Evolutionary conservation across 2,329 filamentous ascomycete species (phyloP).

Genomic region (Fusarium sacchari): DNA sequence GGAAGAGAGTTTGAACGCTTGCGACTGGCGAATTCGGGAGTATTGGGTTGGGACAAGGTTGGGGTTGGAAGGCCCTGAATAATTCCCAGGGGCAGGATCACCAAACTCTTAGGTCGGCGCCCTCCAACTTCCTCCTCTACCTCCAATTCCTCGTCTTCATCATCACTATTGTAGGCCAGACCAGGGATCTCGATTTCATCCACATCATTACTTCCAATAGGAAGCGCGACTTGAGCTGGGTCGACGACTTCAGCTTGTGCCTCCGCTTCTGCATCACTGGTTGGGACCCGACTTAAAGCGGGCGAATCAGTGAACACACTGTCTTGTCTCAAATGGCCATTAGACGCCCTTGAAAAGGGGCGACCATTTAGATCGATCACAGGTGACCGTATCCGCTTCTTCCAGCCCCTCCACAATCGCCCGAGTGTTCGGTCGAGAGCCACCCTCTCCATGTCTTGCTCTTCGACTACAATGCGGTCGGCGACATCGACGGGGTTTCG

Average conservation of each 20-base stretch:
- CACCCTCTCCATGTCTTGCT: constrained; percentile 91
- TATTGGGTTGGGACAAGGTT: constrained; percentile 49
- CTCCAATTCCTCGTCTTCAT: constrained; percentile 61
- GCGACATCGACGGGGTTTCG: constrained; percentile 59
- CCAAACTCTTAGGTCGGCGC: constrained; percentile 59
- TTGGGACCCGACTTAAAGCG: constrained; percentile 43
- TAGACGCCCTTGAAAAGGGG: constrained; percentile 61
- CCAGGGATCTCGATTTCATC: constrained; percentile 85
- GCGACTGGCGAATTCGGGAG: constrained; percentile 48
- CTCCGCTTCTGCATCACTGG: constrained; percentile 43
- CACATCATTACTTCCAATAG: constrained; percentile 73
- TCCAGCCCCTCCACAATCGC: constrained; percentile 93
- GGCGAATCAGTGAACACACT: constrained; percentile 53
- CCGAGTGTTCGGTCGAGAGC: constrained; percentile 90
- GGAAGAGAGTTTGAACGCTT: constrained; percentile 47
- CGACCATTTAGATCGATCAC: constrained; percentile 58
- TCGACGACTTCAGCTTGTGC: constrained; percentile 44
- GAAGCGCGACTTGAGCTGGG: constrained; percentile 69
- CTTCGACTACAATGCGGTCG: constrained; percentile 83
- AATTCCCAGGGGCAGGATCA: constrained; percentile 35
- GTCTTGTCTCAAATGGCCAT: constrained; percentile 45
- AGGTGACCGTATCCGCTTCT: constrained; percentile 79
- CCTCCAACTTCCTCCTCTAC: constrained; percentile 42
- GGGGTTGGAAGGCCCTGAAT: constrained; percentile 48
- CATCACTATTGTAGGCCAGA: constrained; percentile 69